Conservation (phyloP, 192 early-diverging fungal genomes). For the Backusella circina region DNA sequence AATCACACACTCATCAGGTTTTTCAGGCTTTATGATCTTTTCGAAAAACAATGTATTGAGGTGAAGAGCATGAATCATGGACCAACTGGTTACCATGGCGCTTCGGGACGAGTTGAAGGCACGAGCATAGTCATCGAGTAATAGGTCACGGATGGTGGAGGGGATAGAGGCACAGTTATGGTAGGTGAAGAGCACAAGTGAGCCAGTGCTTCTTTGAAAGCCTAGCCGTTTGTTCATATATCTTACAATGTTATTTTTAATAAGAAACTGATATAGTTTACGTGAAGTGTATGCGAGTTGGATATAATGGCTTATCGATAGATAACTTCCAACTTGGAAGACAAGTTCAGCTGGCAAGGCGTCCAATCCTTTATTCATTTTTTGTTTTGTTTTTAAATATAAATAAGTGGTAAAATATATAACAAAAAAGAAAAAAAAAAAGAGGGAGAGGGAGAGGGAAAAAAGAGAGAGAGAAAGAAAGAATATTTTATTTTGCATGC, state of each 20-base stretch:
- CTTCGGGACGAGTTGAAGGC: not conserved
- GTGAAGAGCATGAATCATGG: slow-evolving; percentile 10
- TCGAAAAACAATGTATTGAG: not conserved
- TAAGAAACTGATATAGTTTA: not conserved
- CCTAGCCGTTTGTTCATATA: not conserved
- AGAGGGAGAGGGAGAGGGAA: not conserved
- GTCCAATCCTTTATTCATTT: not conserved
- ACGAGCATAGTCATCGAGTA: not conserved
- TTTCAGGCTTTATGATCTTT: not conserved
- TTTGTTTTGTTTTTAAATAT: not conserved
- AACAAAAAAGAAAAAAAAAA: not conserved
- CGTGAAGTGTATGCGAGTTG: not conserved
- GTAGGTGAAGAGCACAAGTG: slow-evolving; percentile 3
- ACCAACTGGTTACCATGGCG: not conserved
- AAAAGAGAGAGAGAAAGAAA: not conserved
- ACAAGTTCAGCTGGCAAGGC: not conserved
- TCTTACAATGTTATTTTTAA: not conserved
- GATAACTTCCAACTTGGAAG: not conserved
- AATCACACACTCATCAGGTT: not conserved
- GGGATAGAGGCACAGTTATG: not conserved
- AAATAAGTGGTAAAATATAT: not conserved
- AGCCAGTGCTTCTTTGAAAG: not conserved
- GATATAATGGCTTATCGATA: not conserved
- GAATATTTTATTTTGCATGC: not conserved
- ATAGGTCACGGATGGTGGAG: not conserved